Base-by-base conservation (phyloP, 2,329 filamentous ascomycete genomes). In the Lachnellula willkommii region DNA sequence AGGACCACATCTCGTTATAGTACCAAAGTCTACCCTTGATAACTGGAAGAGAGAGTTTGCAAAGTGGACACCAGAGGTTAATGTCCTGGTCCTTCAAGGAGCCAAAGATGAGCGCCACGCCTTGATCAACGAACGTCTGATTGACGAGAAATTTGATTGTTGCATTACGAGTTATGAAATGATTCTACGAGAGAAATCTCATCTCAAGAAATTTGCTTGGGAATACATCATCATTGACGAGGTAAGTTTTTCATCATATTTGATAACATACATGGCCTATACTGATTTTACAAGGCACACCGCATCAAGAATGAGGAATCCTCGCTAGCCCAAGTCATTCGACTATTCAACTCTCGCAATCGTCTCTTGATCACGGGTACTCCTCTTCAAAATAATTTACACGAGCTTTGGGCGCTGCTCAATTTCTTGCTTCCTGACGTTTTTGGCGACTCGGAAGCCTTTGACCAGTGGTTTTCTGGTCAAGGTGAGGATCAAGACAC, bases 201-300 rank as follows among this genome's bases (percentile, higher is more conserved):
- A 96, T 65, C 74, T 99, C 63, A 96, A 94, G 76, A 97, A 97
- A 72, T 95, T 99, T 71, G 92, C 94, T 0, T 99, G 94, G 94
- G 93, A 99, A 72, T 99, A 99, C 73, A 99, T 99, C 72, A 96
- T 99, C 65, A 96, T 99, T 62, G 94, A 99, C 67, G 94, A 99
- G 75, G 84, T 69, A 64, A 47, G 62, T 55, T 45, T 15, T 1
- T 12, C 9, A 9, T 26, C 17, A 28, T 45, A 8, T 40, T 9
- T 43, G 6, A 46, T 12, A 11, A 11, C n/a, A 51, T 20, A 20
- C 12, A 7, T 12, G 49, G 22, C 15, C 55, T 35, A 49, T 55
- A 42, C 59, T 63, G 60, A 60, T 50, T 36, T 37, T 26, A 24
- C 43, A 47, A 71, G 69, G 87, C 94, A 2, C 94, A 99, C 73